Percentiles rank a stretch among this genome's conserved stretches.
phyloP scores from a whole-genome alignment of 2,329 filamentous ascomycete species.

The Aspergillus ochraceus region DNA sequence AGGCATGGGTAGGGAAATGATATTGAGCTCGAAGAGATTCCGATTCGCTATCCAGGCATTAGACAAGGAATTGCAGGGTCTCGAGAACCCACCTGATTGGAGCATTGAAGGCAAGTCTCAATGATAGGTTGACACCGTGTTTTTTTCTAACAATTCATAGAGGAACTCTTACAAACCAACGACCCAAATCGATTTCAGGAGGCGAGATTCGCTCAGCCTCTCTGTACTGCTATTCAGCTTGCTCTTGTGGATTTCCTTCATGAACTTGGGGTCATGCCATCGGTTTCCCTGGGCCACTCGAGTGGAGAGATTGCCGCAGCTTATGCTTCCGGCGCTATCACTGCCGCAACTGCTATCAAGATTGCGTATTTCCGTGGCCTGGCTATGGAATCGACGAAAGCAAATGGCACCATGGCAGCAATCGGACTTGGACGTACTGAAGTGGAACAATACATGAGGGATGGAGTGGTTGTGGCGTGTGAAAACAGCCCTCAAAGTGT shows the following conservation, averaged over 20 bases:
- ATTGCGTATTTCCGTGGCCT: constrained; percentile 6
- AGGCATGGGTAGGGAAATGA: constrained; percentile 24
- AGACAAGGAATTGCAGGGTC: background rate
- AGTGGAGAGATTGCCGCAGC: constrained; percentile 33
- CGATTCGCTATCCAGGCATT: constrained; percentile 10
- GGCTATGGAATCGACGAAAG: background rate
- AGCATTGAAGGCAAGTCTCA: background rate
- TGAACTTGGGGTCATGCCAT: constrained; percentile 24
- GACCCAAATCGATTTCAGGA: constrained; percentile 3
- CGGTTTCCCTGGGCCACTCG: constrained; percentile 29
- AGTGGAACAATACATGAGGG: constrained; percentile 6
- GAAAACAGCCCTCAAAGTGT: constrained; percentile 39
- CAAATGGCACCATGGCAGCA: constrained; percentile 22
- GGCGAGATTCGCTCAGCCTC: constrained; percentile 7
- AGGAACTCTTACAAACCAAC: background rate
- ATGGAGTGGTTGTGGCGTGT: constrained; percentile 31
- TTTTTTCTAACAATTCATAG: background rate
- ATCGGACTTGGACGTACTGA: constrained; percentile 14
- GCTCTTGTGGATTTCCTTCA: constrained; percentile 29
- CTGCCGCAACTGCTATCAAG: constrained; percentile 4
- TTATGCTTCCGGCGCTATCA: constrained; percentile 6
- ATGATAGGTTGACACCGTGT: background rate
- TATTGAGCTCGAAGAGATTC: background rate
- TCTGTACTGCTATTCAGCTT: constrained; percentile 29
- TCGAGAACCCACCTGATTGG: constrained; percentile 1